phyloP scores from a whole-genome alignment of 1,284 basidiomycete species.

The Trichosporon asahii region DNA sequence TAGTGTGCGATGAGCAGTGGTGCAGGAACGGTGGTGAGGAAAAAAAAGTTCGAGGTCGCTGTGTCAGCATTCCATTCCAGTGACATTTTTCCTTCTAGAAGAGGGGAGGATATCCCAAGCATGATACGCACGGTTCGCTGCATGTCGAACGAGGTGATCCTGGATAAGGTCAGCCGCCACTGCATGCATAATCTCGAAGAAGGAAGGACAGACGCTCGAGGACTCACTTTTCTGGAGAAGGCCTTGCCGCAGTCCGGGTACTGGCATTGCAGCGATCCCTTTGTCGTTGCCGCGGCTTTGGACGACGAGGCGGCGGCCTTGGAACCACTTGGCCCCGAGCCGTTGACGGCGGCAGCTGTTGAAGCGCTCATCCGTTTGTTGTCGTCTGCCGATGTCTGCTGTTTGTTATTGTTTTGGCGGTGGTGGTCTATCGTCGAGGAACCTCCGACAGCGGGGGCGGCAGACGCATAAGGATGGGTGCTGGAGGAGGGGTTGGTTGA shows the following conservation, averaged over 20 bases:
- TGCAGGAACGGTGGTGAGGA: background rate
- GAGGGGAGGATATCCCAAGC: background rate
- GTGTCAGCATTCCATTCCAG: constrained; percentile 1
- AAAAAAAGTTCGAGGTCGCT: background rate
- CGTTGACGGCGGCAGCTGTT: constrained; percentile 6
- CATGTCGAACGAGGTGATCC: constrained; percentile 45
- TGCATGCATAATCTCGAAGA: background rate
- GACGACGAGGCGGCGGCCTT: background rate
- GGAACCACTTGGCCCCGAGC: background rate
- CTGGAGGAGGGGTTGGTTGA: constrained; percentile 1
- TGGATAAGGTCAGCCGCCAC: constrained; percentile 17
- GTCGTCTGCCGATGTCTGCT: background rate
- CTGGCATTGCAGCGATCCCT: constrained; percentile 23
- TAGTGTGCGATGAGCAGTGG: background rate
- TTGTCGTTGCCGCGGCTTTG: background rate
- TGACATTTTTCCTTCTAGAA: background rate
- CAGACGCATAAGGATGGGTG: background rate
- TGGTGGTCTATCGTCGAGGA: background rate
- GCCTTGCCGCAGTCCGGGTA: constrained; percentile 36
- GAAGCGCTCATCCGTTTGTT: constrained; percentile 2
- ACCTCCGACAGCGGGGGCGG: constrained; percentile 1
- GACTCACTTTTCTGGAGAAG: constrained; percentile 44
- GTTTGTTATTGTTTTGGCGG: background rate
- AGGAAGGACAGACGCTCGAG: background rate
- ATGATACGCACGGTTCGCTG: constrained; percentile 40